These are phyloP conservation scores for Saccharomyces hybrid DNA, from an alignment of 1,139 yeast species.

Conservation along the genomic window DNA sequence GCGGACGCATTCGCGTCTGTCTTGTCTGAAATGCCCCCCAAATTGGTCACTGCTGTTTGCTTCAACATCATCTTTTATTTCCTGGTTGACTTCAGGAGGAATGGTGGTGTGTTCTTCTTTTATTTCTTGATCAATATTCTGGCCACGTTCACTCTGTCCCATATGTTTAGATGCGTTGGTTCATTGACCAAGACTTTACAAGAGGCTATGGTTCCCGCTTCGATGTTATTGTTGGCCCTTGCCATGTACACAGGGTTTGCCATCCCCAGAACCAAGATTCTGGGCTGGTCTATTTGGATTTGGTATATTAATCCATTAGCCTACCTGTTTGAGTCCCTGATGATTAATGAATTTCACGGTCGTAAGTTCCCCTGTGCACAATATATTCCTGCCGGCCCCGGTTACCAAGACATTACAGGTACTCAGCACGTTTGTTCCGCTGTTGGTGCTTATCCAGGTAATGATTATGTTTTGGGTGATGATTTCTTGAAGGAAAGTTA, in stretches of 20 bases:
- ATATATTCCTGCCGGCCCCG: constrained; percentile 48
- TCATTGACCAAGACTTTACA: constrained; percentile 52
- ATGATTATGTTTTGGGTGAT: constrained; percentile 47
- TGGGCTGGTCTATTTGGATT: constrained; percentile 77
- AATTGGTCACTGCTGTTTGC: constrained; percentile 44
- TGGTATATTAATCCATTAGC: constrained; percentile 65
- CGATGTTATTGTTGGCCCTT: constrained; percentile 51
- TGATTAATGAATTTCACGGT: constrained; percentile 46
- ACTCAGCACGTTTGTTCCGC: constrained; percentile 48
- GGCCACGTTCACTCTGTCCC: constrained; percentile 61
- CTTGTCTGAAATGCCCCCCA: constrained; percentile 59
- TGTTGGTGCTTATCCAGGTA: constrained; percentile 60
- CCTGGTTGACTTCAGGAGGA: constrained; percentile 57
- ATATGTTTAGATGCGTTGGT: constrained; percentile 65
- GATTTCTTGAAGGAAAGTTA: constrained; percentile 48
- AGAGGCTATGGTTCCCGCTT: constrained; percentile 68
- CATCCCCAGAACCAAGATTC: constrained; percentile 58
- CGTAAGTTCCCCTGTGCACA: constrained; percentile 38
- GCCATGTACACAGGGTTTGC: constrained; percentile 73
- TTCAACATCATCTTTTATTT: constrained; percentile 62
- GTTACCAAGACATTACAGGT: constrained; percentile 36
- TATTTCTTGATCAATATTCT: constrained; percentile 48
- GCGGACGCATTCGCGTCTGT: constrained; percentile 70
- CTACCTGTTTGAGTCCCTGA: constrained; percentile 59
- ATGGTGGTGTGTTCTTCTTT: constrained; percentile 63